phyloP scores from a whole-genome alignment of 169 alveolate genomes.

The Eimeria mitis region DNA sequence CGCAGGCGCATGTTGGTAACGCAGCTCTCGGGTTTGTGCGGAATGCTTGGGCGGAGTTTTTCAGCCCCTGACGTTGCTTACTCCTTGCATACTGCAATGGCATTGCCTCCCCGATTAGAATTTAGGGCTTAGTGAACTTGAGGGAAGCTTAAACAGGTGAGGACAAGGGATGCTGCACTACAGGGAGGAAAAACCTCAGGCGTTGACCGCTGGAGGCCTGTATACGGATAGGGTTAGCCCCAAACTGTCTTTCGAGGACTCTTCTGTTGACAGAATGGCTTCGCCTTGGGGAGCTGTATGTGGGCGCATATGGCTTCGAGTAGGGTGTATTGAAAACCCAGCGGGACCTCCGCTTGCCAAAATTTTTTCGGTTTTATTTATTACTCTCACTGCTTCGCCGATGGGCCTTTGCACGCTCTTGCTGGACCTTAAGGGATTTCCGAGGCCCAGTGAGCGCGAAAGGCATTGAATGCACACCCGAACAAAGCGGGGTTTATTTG shows the following conservation, averaged over 20 bases:
- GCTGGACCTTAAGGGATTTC: background rate
- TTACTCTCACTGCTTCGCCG: background rate
- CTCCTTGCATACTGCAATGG: background rate
- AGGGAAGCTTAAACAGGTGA: background rate
- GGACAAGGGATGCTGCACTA: background rate
- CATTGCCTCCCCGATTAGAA: background rate
- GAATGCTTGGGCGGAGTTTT: conserved; percentile 45
- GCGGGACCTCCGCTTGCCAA: background rate
- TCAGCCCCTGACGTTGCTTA: background rate
- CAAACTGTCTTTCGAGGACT: background rate
- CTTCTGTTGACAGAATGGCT: background rate
- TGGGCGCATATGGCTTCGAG: background rate
- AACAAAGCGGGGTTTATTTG: background rate
- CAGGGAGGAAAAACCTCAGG: background rate
- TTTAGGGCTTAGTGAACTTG: background rate
- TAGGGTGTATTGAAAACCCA: background rate
- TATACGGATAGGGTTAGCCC: background rate
- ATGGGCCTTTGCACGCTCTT: background rate
- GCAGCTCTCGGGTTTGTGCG: conserved; percentile 68
- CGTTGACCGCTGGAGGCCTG: background rate
- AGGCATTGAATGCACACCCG: background rate
- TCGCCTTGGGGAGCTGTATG: background rate
- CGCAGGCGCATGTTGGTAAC: conserved; percentile 21
- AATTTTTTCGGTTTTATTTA: background rate
- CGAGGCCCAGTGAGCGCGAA: background rate